Conservation (phyloP, 192 early-diverging fungal species). For the Entomortierella lignicola region DNA sequence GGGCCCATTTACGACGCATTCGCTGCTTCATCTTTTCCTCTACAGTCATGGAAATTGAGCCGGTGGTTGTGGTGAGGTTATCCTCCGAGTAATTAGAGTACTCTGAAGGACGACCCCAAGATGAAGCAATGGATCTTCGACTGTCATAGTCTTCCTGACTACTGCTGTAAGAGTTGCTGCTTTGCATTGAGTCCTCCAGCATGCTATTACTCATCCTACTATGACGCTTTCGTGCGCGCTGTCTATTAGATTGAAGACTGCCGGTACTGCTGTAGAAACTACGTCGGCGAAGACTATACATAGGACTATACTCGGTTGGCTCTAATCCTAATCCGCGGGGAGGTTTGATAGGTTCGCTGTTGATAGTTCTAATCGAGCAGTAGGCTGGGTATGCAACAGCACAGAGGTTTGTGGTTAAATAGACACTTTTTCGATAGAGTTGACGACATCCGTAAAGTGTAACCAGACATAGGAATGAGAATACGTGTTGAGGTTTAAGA, state of each 20-base stretch:
- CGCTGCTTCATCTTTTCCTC: conserved; percentile 35
- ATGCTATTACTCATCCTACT: conserved; percentile 36
- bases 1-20: conserved; percentile 40
- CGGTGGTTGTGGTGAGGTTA: conserved; percentile 20
- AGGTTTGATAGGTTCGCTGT: conserved; percentile 40
- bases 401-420: conserved; percentile 56
- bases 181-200: conserved; percentile 23
- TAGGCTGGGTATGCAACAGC: conserved; percentile 65
- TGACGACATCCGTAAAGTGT: conserved; percentile 34
- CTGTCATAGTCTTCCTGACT: conserved; percentile 39
- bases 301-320: conserved; percentile 32
- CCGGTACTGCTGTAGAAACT: conserved; percentile 21
- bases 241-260: conserved; percentile 9
- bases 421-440: conserved; percentile 53
- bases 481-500: conserved; percentile 47
- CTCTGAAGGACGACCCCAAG: conserved; percentile 45
- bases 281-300: conserved; percentile 6
- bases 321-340: conserved; percentile 32
- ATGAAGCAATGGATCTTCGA: conserved; percentile 17
- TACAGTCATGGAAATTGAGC: conserved; percentile 27
- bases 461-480: conserved; percentile 34
- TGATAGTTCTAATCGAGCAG: conserved; percentile 58
- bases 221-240: conserved; percentile 1
- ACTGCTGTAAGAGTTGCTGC: conserved; percentile 42
- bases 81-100: conserved; percentile 47